These are phyloP conservation scores for Magnaporthales sp. DNA, from an alignment of 2,329 filamentous ascomycete species.

Conservation along the genomic window DNA sequence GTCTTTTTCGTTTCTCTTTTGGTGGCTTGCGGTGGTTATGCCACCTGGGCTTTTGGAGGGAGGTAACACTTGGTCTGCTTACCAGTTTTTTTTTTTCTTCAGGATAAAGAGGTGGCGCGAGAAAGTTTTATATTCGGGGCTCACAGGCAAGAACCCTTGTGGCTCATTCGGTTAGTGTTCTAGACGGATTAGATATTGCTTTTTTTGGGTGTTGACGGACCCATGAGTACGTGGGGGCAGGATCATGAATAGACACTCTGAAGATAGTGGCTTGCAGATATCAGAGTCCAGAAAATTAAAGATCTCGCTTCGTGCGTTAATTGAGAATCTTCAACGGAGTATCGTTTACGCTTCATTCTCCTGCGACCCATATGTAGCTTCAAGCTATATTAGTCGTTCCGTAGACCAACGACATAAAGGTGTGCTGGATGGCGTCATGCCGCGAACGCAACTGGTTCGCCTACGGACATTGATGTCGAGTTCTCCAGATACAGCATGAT, in stretches of 20 bases:
- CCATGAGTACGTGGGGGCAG: neutral
- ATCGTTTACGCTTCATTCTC: neutral
- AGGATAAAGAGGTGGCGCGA: too few relatives aligned
- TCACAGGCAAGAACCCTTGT: neutral
- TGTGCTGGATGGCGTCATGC: too few relatives aligned
- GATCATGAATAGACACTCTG: neutral
- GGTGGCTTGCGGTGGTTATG: neutral
- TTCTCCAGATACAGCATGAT: neutral
- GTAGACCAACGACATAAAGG: too few relatives aligned
- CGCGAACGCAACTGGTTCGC: neutral
- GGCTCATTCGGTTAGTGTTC: neutral
- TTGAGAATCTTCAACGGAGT: neutral
- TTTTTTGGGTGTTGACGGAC: too few relatives aligned
- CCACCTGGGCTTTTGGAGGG: too few relatives aligned
- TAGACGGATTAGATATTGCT: neutral
- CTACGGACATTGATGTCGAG: neutral
- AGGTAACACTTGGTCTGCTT: too few relatives aligned
- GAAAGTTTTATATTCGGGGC: too few relatives aligned
- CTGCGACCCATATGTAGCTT: neutral
- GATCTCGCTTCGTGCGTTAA: neutral
- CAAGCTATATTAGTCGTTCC: neutral
- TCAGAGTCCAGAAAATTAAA: neutral
- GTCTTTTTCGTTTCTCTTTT: neutral
- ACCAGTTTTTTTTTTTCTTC: too few relatives aligned
- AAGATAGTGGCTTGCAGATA: neutral